Evolutionary conservation across 2,329 filamentous ascomycete species (phyloP), one percentile per base, ranked within the genome.

Genomic region (Penicillium brevicompactum): DNA sequence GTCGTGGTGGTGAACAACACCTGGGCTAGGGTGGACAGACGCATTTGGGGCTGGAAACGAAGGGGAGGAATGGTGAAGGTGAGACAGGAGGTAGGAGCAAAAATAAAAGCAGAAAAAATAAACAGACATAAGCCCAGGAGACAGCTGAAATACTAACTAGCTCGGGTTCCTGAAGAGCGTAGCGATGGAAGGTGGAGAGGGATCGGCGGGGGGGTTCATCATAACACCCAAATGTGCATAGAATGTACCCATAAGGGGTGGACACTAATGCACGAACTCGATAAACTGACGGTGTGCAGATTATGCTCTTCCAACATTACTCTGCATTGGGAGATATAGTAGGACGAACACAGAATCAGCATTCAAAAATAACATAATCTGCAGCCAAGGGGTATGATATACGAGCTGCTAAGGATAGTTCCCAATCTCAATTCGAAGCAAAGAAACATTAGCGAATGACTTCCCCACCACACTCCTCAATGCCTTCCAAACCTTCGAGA

Each of bases 401-500:
- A 37, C 31, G 10, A 34, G 31, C 8, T 34, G 46, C 47, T 53
- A 53, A 24, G 32, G 38, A 48, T 42, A 37, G 27, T 16, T 47
- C 37, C 37, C 52, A 24, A 52, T 31, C 21, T 18, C 16, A 51
- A 42, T 7, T 47, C 34, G 4, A 7, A 49, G 46, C 53, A 32
- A 30, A 56, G 53, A 27, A 52, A 43, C 27, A 34, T 42, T 60
- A 66, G 53, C 88, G 86, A 73, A 92, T 91, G 58, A 90, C 76
- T 53, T 88, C 86, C 43, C 66, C 64, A 21, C 72, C 71, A 31
- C 69, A 68, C 45, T 72, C 74, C 58, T 92, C 88, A 64, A 94
- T 88, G 3, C 90, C 90, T 70, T 95, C 88, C 52, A 92, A 76
- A 18, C 85, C 85, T 70, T 96, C 92, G 31, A 96, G 80, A 60